These are phyloP conservation scores for Metarhizium brunneum DNA, from an alignment of 2,329 filamentous ascomycete species.

Conservation along the genomic window DNA sequence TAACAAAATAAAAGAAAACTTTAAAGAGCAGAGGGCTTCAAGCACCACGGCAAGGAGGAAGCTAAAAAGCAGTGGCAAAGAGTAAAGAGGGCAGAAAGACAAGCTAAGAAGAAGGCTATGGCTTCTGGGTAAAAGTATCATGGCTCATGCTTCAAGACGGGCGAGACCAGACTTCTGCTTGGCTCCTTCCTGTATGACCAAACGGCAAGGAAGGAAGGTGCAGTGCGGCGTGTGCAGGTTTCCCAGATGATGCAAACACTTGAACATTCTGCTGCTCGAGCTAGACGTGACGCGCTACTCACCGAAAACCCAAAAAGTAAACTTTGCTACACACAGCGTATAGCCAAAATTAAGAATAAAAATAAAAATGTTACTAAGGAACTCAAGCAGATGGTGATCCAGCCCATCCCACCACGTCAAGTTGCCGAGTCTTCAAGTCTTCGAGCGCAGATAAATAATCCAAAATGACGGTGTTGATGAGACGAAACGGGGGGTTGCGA, in stretches of 20 bases:
- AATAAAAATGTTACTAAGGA: background rate
- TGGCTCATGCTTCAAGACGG: constrained; percentile 6
- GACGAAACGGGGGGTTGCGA: background rate
- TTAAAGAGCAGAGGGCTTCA: background rate
- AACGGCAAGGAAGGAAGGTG: constrained; percentile 1
- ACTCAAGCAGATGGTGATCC: background rate
- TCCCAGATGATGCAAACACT: background rate
- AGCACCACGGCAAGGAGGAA: background rate
- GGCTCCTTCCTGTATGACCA: background rate
- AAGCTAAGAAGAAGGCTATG: background rate
- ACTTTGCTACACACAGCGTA: background rate
- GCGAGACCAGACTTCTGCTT: background rate
- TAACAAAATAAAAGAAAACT: background rate
- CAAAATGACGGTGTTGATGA: background rate
- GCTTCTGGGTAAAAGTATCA: background rate
- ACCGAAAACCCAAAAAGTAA: background rate
- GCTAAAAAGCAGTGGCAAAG: background rate
- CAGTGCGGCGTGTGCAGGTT: background rate
- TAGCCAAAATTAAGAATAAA: background rate
- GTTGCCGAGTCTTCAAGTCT: background rate
- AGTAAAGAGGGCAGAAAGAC: background rate
- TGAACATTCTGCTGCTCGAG: background rate
- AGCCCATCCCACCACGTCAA: background rate
- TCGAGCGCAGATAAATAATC: background rate
- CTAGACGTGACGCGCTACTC: background rate